Base-by-base conservation (phyloP, 768 basidiomycete species). In the Trametes coccinea region DNA sequence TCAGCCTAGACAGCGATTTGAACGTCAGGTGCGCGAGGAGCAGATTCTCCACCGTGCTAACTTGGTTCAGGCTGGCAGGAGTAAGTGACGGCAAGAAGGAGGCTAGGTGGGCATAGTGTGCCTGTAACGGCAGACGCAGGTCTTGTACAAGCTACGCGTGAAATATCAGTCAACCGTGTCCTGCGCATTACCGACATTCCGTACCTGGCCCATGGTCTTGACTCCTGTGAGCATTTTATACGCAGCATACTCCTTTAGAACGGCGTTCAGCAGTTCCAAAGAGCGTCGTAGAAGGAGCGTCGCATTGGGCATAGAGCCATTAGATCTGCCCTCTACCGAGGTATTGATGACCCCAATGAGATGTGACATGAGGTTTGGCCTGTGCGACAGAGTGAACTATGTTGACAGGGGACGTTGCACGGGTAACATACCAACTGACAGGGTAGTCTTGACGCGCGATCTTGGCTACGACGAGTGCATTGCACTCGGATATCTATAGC, bases 371-470 rank as follows among this genome's bases (percentile, higher is more conserved):
- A 91, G 78, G 50, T 76, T 79, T 14, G 85, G 81, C 91, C 90
- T 92, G 50, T 5, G 43, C 17, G 22, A 8, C 8, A 16, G 41
- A 4, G 56, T 64, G 30, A 55, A 51, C 31, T 30, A 16, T 49
- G 14, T 9, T n/a, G 44, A 9, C 13, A n/a, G 16, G 45, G 40
- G 7, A 6, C 11, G 27, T 37, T 33, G n/a, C 11, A 4, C 2
- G 14, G 10, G 44, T 39, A 22, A 53, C 78, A 61, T 70, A 89
- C 93, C 93, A 95, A 41, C 79, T 79, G 34, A 69, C 74, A 8
- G 92, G 90, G 71, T 84, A 93, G 68, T 96, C 94, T 22, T 81
- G 71, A 34, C 94, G 84, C 6, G 92, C 88, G 53, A 95, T 83
- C 70, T 88, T 95, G 11, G 85, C 79, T 8, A 92, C 80, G 29